Evolutionary conservation across 2,329 filamentous ascomycete species (phyloP).

Genomic region (Exophiala xenobiotica): DNA sequence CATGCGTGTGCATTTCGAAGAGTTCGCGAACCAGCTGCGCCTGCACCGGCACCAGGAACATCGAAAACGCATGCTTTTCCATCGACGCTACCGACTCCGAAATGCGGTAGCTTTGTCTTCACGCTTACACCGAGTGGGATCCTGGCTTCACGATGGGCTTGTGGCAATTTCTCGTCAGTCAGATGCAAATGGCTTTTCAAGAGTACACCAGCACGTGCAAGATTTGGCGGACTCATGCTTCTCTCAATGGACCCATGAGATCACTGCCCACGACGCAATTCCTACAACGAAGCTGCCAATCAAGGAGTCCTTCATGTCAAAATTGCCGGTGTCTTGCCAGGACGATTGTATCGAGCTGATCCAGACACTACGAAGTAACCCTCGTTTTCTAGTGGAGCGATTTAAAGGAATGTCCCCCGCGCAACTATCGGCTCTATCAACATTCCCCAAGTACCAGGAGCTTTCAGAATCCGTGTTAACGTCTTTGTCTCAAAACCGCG

Average conservation of each 20-base stretch:
- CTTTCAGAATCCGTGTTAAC: slow-evolving; percentile 80
- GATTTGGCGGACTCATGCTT: slow-evolving; percentile 46
- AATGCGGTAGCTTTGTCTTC: slow-evolving; percentile 45
- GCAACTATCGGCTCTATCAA: slow-evolving; percentile 75
- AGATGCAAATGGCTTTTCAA: slow-evolving; percentile 46
- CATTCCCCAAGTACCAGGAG: slow-evolving; percentile 75
- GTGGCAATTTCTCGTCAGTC: slow-evolving; percentile 47
- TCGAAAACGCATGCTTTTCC: slow-evolving; percentile 42
- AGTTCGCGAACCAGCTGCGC: slow-evolving; percentile 44
- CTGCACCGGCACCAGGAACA: slow-evolving; percentile 43
- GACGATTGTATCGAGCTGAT: slow-evolving; percentile 77
- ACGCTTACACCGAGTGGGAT: slow-evolving; percentile 43
- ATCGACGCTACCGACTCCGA: slow-evolving; percentile 42
- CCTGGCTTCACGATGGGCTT: slow-evolving; percentile 44
- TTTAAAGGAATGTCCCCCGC: slow-evolving; percentile 71
- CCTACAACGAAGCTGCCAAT: slow-evolving; percentile 1
- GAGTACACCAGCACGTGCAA: slow-evolving; percentile 45
- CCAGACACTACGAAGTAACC: slow-evolving; percentile 77
- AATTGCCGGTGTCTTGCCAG: slow-evolving; percentile 72
- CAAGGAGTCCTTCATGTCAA: slow-evolving; percentile 49
- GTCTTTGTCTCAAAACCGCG: slow-evolving; percentile 57
- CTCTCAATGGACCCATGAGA: slow-evolving; percentile 35
- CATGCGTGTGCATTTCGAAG: slow-evolving; percentile 41
- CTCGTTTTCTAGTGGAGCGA: slow-evolving; percentile 81
- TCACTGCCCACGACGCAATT: slow-evolving; percentile 37